Base-by-base conservation (phyloP, 257 asterid species). In the Hygrophila difformis region DNA sequence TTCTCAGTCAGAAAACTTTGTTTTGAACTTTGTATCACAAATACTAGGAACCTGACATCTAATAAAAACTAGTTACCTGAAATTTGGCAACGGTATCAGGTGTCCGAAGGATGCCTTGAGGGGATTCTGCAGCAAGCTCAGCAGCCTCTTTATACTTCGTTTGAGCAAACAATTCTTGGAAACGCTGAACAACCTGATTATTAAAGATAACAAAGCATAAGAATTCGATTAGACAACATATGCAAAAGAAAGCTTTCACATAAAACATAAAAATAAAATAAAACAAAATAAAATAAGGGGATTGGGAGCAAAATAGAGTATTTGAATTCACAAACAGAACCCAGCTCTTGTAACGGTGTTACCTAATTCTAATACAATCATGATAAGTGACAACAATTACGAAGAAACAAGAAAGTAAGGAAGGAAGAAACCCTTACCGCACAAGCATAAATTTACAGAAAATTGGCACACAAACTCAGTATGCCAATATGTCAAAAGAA, bases 131-230 rank as follows among this genome's bases (percentile, higher is more conserved):
- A 63, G 97, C 99, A 63, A 91, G 94, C 70, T 91, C 99, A 0
- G 99, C 99, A 59, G 99, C 99, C 71, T 91, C 99, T 68, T 91
- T 91, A 41, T 91, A 91, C 80, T 91, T 91, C 18, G 99, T 83
- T 64, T 86, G 99, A 69, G 99, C 93, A 71, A 91, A 91, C 76
- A 91, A 70, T 65, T 91, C 99, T 76, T 91, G 97, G 71, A 91
- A 91, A 16, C 89, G 99, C 71, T 83, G 94, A 66, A 91, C 97
- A 65, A 91, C 99, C 99, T 91, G 70, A n/a, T n/a, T n/a, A n/a
- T n/a, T n/a, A 26, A 44, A 39, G 13, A 67, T 36, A 36, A 38
- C 26, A 48, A 26, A 26, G 8, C 31, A 26, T 26, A 5, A 33
- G 12, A 45, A 33, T 18, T 13, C 20, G 12, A 28, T 39, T 20